Conservation (phyloP, 306 rosid species). For the Quercus robur region DNA sequence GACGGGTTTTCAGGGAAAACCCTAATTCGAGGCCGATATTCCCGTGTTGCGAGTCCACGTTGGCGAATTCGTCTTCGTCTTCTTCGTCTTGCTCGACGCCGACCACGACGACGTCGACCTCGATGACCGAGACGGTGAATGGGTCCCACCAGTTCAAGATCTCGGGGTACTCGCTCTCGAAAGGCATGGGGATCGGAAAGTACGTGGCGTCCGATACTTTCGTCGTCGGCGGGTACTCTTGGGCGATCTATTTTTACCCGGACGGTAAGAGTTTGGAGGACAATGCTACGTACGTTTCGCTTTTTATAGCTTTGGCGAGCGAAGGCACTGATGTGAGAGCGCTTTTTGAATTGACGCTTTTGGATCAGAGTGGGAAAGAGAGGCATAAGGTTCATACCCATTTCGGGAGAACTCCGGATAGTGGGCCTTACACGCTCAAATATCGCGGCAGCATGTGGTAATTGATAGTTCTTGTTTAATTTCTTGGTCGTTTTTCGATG, state of each 20-base stretch:
- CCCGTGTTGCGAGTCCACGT: constrained; percentile 6
- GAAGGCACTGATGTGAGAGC: constrained; percentile 90
- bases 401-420: constrained; percentile 78
- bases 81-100: constrained; percentile 39
- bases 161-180: constrained; percentile 61
- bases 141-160: constrained; percentile 88
- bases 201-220: constrained; percentile 71
- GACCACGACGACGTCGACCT: constrained; percentile 55
- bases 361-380: constrained; percentile 93
- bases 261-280: constrained; percentile 89
- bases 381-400: constrained; percentile 93
- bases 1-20: constrained; percentile 59
- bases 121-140: constrained; percentile 63
- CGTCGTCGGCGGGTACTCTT: constrained; percentile 77
- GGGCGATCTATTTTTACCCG: constrained; percentile 91
- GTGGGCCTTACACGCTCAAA: constrained; percentile 86
- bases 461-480: not conserved
- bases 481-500: no score
- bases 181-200: constrained; percentile 83
- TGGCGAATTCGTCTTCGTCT: constrained; percentile 13
- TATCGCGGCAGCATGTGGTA: constrained; percentile 97
- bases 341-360: constrained; percentile 74
- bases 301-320: constrained; percentile 85
- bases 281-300: constrained; percentile 73
- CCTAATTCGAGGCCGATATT: constrained; percentile 38